Percentiles rank a stretch among this genome's conserved stretches.
Conservation (phyloP, 2,329 filamentous ascomycete genomes). For the Pseudogymnoascus sp. region DNA sequence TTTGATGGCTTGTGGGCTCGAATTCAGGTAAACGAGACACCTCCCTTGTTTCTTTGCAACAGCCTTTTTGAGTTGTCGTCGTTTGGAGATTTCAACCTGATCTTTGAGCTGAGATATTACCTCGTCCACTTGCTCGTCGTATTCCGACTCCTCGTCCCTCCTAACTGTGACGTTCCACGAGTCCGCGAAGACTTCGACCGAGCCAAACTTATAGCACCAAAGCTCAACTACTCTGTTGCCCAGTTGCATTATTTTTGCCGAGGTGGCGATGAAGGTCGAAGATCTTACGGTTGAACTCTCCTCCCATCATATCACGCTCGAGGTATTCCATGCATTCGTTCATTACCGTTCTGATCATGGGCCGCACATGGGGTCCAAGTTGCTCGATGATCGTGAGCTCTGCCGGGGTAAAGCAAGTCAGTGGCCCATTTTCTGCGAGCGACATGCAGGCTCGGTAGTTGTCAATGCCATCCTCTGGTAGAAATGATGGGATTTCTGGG, state of each 20-base stretch:
- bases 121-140: slow-evolving; percentile 15
- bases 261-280: not conserved
- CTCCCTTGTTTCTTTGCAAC: slow-evolving; percentile 16
- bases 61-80: not conserved
- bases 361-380: not conserved
- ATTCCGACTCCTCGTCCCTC: slow-evolving; percentile 11
- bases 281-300: not conserved
- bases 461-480: not conserved
- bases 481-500: not conserved
- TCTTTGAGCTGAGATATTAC: slow-evolving; percentile 13
- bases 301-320: slow-evolving; percentile 1
- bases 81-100: slow-evolving; percentile 12
- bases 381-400: not conserved
- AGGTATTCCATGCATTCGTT: not conserved
- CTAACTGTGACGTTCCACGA: slow-evolving; percentile 10
- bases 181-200: not conserved
- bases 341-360: slow-evolving; percentile 1
- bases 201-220: not conserved
- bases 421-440: not conserved
- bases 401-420: not conserved
- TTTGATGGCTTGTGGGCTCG: slow-evolving; percentile 12
- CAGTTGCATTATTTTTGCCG: not conserved
- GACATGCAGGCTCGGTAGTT: not conserved
- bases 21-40: not conserved
- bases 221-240: slow-evolving; percentile 5